Evolutionary conservation across 2,329 filamentous ascomycete genomes (phyloP).

Genomic region (Cercospora citrullina): DNA sequence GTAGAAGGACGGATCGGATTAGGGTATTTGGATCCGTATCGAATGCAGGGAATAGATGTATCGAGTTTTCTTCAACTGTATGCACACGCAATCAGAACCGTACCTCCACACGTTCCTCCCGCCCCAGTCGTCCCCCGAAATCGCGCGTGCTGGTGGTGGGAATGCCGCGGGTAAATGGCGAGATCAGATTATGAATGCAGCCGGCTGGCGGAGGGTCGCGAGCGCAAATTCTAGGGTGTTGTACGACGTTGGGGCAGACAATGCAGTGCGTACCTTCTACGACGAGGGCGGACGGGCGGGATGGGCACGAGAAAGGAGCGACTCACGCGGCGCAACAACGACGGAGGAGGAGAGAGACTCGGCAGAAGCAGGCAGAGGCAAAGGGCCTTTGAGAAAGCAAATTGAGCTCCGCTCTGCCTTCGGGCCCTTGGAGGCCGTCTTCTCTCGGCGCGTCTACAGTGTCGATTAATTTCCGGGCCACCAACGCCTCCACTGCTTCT

Average conservation of each 20-base stretch:
- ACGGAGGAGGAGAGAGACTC: slow-evolving; percentile 1
- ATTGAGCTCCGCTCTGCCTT: slow-evolving; percentile 15
- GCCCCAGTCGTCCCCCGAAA: background rate
- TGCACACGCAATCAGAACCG: slow-evolving; percentile 4
- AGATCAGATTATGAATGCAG: slow-evolving; percentile 3
- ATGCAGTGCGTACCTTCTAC: slow-evolving; percentile 14
- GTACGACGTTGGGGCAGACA: slow-evolving; percentile 2
- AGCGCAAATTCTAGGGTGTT: slow-evolving; percentile 8
- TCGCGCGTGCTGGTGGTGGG: slow-evolving; percentile 2
- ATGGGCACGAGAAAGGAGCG: slow-evolving; percentile 14
- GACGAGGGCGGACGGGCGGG: background rate
- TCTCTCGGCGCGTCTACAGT: slow-evolving; percentile 14
- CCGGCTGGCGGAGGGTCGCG: background rate
- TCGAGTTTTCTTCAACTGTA: slow-evolving; percentile 6
- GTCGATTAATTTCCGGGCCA: slow-evolving; percentile 14
- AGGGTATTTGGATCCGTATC: slow-evolving; percentile 27
- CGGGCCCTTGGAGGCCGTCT: slow-evolving; percentile 12
- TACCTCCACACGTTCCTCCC: background rate
- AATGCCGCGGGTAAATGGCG: slow-evolving; percentile 12
- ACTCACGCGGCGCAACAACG: slow-evolving; percentile 1
- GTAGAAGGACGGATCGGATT: slow-evolving; percentile 24
- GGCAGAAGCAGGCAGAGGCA: slow-evolving; percentile 12
- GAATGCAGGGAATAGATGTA: slow-evolving; percentile 16
- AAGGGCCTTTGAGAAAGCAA: slow-evolving; percentile 13
- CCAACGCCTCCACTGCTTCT: slow-evolving; percentile 9